Conservation (phyloP, 1,139 yeast genomes). For the Eremothecium cymbalariae region DNA sequence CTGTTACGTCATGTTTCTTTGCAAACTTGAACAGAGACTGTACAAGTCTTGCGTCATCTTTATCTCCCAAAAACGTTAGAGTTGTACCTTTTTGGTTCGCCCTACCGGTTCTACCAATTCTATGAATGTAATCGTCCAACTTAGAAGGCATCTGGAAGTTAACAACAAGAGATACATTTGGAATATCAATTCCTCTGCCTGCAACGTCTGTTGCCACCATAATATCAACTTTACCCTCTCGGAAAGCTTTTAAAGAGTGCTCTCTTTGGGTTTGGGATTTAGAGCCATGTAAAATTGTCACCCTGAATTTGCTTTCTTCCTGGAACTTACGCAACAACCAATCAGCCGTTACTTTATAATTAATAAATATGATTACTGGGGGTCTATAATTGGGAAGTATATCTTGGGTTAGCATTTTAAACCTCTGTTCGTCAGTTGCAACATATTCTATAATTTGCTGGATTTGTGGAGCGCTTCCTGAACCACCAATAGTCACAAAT, state of each 20-base stretch:
- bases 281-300: conserved; percentile 75
- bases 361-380: conserved; percentile 76
- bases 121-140: conserved; percentile 80
- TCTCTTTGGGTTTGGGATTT: conserved; percentile 86
- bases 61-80: conserved; percentile 56
- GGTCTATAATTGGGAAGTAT: conserved; percentile 32
- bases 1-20: conserved; percentile 16
- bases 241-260: conserved; percentile 72
- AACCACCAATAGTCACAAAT: conserved; percentile 57
- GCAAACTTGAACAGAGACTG: conserved; percentile 36
- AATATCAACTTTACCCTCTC: conserved; percentile 80
- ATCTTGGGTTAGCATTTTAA: conserved; percentile 17
- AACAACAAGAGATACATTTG: conserved; percentile 73
- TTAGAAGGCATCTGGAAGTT: conserved; percentile 76
- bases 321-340: conserved; percentile 44
- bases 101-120: conserved; percentile 95
- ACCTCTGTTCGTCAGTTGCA: conserved; percentile 48
- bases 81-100: conserved; percentile 80
- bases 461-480: conserved; percentile 42
- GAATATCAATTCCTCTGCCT: conserved; percentile 95
- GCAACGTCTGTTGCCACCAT: conserved; percentile 98
- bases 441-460: conserved; percentile 34
- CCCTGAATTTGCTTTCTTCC: conserved; percentile 38
- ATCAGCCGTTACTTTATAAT: conserved; percentile 68
- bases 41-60: conserved; percentile 48